A percentile compares a stretch with the other conserved stretches of the same genome.
These are phyloP conservation scores for Plasmodium vivax DNA, from an alignment of 169 alveolate genomes.

Conservation along the genomic window DNA sequence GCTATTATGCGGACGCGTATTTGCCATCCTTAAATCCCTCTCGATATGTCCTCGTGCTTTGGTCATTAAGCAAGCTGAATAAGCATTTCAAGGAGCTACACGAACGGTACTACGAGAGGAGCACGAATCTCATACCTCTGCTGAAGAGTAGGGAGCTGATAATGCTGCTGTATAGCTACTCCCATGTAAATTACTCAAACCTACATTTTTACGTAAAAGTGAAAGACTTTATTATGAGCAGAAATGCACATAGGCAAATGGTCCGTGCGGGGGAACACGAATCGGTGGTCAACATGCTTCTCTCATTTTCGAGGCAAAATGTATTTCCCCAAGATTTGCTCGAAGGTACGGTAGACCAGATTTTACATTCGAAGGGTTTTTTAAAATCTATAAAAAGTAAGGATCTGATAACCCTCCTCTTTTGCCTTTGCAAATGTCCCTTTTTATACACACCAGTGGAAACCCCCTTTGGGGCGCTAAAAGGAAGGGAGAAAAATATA, in stretches of 20 bases:
- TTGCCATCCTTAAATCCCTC: conserved; percentile 46
- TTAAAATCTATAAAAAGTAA: conserved; percentile 17
- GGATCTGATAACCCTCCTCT: conserved; percentile 40
- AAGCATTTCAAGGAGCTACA: conserved; percentile 39
- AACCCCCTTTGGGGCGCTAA: background rate
- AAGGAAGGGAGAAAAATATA: background rate
- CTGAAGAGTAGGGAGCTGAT: conserved; percentile 37
- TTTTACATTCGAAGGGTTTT: conserved; percentile 12
- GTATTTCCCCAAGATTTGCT: conserved; percentile 49
- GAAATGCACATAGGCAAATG: conserved; percentile 10
- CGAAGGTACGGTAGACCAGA: conserved; percentile 28
- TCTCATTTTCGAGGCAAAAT: conserved; percentile 63
- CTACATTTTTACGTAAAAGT: conserved; percentile 47
- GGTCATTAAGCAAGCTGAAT: conserved; percentile 70
- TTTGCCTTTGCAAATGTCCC: conserved; percentile 63
- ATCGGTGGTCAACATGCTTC: conserved; percentile 58
- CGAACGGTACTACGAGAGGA: conserved; percentile 27
- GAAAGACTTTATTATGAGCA: conserved; percentile 48
- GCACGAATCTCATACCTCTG: conserved; percentile 19
- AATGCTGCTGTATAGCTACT: conserved; percentile 49
- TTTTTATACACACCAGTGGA: background rate
- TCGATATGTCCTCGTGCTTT: conserved; percentile 54
- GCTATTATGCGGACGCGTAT: conserved; percentile 40
- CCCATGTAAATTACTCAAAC: conserved; percentile 40
- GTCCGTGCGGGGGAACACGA: conserved; percentile 14